Evolutionary conservation across 225 moss, liverwort and hornwort species (phyloP).

Genomic region (Lunularia cruciata): DNA sequence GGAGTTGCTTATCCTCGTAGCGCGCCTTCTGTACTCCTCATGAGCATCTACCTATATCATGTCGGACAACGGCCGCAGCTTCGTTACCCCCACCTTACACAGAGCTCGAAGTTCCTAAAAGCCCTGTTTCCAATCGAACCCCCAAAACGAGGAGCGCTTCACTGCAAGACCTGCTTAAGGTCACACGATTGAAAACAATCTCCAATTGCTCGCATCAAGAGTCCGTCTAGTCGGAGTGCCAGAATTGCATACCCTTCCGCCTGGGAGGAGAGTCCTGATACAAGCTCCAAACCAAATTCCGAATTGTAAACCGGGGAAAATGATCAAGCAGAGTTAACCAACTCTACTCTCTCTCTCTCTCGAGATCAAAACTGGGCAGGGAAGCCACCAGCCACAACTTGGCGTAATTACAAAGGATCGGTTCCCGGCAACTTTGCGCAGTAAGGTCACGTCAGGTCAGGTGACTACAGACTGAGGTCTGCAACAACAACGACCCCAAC

Average conservation of each 20-base stretch:
- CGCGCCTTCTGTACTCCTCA: constrained; percentile 3
- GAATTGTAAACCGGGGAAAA: not conserved
- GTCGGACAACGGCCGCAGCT: not conserved
- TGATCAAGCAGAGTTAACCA: constrained; percentile 2
- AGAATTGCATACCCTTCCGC: not conserved
- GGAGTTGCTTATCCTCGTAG: constrained; percentile 5
- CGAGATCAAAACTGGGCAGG: constrained; percentile 5
- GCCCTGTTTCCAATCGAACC: not conserved
- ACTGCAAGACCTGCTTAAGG: not conserved
- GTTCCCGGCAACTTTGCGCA: not conserved
- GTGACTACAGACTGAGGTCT: not conserved
- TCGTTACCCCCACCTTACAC: not conserved
- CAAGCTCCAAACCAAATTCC: constrained; percentile 2
- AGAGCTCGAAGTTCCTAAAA: not conserved
- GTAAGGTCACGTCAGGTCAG: not conserved
- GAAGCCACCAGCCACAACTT: not conserved
- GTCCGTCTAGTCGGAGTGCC: not conserved
- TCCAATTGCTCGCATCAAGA: not conserved
- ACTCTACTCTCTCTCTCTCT: not conserved
- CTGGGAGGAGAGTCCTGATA: not conserved
- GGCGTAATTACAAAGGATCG: constrained; percentile 15
- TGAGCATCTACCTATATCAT: not conserved
- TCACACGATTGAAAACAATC: not conserved
- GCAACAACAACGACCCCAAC: not conserved
- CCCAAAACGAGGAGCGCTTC: constrained; percentile 1